Conservation (phyloP, 2,329 filamentous ascomycete species). For the Trichoderma simmonsii region DNA sequence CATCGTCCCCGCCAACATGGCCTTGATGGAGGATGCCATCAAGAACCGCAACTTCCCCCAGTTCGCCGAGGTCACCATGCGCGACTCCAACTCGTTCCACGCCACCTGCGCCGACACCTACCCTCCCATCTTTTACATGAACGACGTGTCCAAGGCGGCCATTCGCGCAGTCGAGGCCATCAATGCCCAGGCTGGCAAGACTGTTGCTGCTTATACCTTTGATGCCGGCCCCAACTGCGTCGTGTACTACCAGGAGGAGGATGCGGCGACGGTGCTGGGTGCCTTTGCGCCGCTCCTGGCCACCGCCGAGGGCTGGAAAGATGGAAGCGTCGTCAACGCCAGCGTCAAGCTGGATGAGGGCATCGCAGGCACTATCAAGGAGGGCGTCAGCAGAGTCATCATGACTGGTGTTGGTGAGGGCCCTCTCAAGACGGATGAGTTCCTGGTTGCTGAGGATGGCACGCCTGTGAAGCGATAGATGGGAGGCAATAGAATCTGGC, state of each 20-base stretch:
- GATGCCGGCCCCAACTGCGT: constrained; percentile 97
- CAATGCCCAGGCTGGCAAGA: constrained; percentile 74
- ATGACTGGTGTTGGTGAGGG: constrained; percentile 89
- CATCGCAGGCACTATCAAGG: constrained; percentile 64
- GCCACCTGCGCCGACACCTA: constrained; percentile 91
- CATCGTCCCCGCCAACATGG: constrained; percentile 82
- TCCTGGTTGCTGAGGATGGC: constrained; percentile 68
- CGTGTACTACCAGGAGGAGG: constrained; percentile 86
- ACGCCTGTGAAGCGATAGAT: constrained; percentile 39
- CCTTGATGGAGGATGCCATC: constrained; percentile 79
- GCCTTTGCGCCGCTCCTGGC: constrained; percentile 68
- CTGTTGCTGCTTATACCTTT: constrained; percentile 91
- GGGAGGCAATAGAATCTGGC: neutral
- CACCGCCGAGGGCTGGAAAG: constrained; percentile 69
- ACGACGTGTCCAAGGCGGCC: constrained; percentile 84
- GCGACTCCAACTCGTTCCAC: constrained; percentile 96
- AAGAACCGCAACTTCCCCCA: constrained; percentile 73
- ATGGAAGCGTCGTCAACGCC: constrained; percentile 50
- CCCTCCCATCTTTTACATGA: constrained; percentile 98
- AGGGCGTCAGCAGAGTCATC: constrained; percentile 85
- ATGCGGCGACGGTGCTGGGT: constrained; percentile 70
- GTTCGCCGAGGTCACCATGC: constrained; percentile 92
- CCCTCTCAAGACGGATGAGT: constrained; percentile 74
- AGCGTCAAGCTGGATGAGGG: constrained; percentile 61
- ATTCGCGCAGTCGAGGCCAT: constrained; percentile 86